A percentile compares a stretch with the other conserved stretches of the same genome.
These are phyloP conservation scores for Inosperma sp. DNA, from an alignment of 768 basidiomycete species.

Conservation along the genomic window DNA sequence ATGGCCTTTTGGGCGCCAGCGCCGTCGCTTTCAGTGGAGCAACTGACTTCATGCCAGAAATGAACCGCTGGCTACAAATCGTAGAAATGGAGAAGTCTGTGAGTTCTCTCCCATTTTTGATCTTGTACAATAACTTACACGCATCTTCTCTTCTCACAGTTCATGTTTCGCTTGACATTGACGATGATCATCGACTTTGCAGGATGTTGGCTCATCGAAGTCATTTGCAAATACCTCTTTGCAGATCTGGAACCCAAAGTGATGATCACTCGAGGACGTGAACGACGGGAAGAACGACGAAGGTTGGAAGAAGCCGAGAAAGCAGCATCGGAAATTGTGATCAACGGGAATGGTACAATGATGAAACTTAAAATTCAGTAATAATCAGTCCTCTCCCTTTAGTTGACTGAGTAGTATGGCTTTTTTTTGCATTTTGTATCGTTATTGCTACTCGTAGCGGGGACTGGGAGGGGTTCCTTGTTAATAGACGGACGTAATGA, in stretches of 20 bases:
- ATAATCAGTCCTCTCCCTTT: no score
- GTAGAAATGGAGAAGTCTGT: conserved; percentile 82
- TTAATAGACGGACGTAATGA: no score
- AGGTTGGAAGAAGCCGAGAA: conserved; percentile 23
- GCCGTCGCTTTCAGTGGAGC: conserved; percentile 91
- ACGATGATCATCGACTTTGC: conserved; percentile 86
- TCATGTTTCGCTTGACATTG: conserved; percentile 71
- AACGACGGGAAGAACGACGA: conserved; percentile 65
- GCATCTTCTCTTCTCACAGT: conserved; percentile 42
- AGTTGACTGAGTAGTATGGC: no score
- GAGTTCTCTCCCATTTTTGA: conserved; percentile 29
- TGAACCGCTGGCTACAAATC: conserved; percentile 95
- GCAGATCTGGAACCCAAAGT: conserved; percentile 82
- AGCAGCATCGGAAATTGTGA: conserved; percentile 6
- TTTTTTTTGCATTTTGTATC: no score
- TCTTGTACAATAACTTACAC: neutral
- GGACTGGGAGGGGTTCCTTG: no score
- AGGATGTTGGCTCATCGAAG: conserved; percentile 84
- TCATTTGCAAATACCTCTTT: conserved; percentile 77
- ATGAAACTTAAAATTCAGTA: no score
- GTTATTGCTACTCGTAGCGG: no score
- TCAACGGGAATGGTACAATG: conserved; percentile 10
- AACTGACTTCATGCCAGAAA: conserved; percentile 90
- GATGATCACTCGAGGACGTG: conserved; percentile 80
- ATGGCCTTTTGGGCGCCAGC: conserved; percentile 84